Base-by-base conservation (phyloP, 1,284 basidiomycete species). In the Boletus semigastroideus region DNA sequence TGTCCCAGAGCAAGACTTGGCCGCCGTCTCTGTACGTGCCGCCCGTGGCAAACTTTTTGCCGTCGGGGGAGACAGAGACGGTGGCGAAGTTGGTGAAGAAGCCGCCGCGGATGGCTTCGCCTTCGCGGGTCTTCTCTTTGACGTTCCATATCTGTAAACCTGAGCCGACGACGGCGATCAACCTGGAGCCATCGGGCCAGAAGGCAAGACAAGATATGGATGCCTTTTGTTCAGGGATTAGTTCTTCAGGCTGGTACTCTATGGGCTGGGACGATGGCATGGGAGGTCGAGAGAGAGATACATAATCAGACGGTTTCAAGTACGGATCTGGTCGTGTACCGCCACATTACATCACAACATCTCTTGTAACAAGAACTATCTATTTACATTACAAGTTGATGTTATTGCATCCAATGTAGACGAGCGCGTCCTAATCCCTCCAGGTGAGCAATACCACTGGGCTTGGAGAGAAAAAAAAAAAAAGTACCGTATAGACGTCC, bases 31-130 rank as follows among this genome's bases (percentile, higher is more conserved):
- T 56, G 42, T 62, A 62, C 0, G 61, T 65, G 36, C 61, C 61
- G 5, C 59, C 61, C 0, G 61, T 62, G 11, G 61, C 63, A 31
- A 62, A 65, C 45, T 59, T 62, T 51, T 50, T 65, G 6, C 63
- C 60, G 48, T 62, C 60, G 17, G 63, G 8, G 12, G 60, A 62
- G 59, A 62, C 49, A 30, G 58, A 30, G 55, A 62, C 63, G 36
- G 60, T 62, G 55, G 54, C 51, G 37, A 61, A 62, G 51, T 63
- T 61, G 40, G 63, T 65, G 63, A 63, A 62, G 56, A 62, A 62
- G 9, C 60, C 63, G 6, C 58, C 46, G 0, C 60, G 60, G 55
- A 62, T 62, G 41, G 14, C 44, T 34, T 62, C 60, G 38, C 60
- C 60, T 27, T 61, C 60, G 22, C 60, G 60, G 14, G 31, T 53